Conservation (phyloP, 345 rosid species). For the Dipteronia sinensis region DNA sequence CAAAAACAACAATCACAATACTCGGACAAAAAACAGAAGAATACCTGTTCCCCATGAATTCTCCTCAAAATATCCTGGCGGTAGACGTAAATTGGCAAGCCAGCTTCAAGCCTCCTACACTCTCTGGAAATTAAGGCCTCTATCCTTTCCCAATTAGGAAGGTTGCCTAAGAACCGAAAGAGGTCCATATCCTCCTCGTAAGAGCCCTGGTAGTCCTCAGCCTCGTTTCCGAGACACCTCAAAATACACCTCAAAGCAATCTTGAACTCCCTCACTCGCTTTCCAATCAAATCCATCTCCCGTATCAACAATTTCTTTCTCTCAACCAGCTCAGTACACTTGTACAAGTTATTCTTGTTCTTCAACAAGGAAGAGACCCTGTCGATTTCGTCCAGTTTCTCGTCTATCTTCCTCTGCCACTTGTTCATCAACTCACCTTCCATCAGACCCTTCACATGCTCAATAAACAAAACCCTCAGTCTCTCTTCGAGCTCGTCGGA, state of each 20-base stretch:
- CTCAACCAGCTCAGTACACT: conserved; percentile 18
- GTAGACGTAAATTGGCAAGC: conserved; percentile 67
- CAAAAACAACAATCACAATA: not conserved
- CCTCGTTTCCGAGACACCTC: conserved; percentile 40
- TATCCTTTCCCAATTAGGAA: conserved; percentile 52
- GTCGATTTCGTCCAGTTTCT: conserved; percentile 32
- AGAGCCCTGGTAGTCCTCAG: conserved; percentile 13
- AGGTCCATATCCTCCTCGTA: conserved; percentile 27
- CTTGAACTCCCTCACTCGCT: conserved; percentile 57
- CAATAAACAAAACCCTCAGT: conserved; percentile 40
- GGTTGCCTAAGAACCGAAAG: conserved; percentile 38
- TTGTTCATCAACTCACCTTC: conserved; percentile 46
- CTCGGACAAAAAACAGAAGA: not conserved
- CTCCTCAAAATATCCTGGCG: conserved; percentile 50
- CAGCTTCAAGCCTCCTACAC: conserved; percentile 71
- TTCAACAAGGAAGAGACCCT: not conserved
- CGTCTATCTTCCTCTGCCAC: conserved; percentile 33
- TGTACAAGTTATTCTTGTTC: not conserved
- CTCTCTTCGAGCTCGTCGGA: conserved; percentile 39
- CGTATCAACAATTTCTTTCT: conserved; percentile 31
- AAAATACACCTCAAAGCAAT: conserved; percentile 51
- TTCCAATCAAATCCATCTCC: conserved; percentile 43
- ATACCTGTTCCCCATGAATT: conserved; percentile 59
- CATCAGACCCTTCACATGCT: conserved; percentile 37
- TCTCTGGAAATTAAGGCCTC: conserved; percentile 62